Evolutionary conservation across 257 asterid genomes (phyloP).

Genomic region (Solanum verrucosum): DNA sequence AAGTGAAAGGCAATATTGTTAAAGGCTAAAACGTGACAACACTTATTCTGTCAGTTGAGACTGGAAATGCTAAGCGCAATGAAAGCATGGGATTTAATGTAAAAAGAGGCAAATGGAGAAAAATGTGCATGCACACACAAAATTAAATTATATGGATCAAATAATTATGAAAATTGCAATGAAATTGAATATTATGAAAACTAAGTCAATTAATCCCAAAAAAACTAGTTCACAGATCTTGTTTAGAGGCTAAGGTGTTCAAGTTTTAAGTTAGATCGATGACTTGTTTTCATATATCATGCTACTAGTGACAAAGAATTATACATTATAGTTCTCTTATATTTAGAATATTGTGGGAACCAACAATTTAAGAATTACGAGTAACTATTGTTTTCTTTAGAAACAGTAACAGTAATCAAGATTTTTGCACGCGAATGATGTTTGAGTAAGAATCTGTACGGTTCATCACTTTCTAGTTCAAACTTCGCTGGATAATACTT

Average conservation of each 20-base stretch:
- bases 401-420: neutral
- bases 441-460: neutral
- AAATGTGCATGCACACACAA: neutral
- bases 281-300: neutral
- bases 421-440: neutral
- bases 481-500: neutral
- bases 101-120: neutral
- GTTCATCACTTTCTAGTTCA: neutral
- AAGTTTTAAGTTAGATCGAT: neutral
- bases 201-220: neutral
- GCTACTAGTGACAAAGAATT: neutral
- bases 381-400: neutral
- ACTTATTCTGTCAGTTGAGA: neutral
- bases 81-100: neutral
- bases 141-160: neutral
- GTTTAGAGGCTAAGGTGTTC: neutral
- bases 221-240: neutral
- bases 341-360: fast-evolving
- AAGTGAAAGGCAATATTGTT: neutral
- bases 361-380: neutral
- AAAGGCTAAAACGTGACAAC: neutral
- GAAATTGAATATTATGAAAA: neutral
- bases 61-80: neutral
- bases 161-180: neutral
- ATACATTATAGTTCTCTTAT: neutral